Evolutionary conservation across 2,329 filamentous ascomycete species (phyloP), one percentile per base, ranked within the genome.

Genomic region (Hymenotorrendiella dingleyae): DNA sequence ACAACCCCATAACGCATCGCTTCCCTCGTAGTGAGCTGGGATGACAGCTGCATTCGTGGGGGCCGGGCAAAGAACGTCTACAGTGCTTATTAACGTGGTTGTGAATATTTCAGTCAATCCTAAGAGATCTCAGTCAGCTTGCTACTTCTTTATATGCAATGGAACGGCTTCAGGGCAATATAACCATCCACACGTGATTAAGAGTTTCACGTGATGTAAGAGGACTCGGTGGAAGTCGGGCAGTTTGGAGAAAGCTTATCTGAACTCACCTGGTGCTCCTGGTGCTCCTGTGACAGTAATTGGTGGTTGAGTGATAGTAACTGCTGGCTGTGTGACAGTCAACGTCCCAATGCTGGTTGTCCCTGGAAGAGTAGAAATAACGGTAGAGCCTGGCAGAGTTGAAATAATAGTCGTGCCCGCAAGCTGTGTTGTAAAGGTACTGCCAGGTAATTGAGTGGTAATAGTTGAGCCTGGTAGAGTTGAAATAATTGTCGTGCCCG

Each of bases 1-100:
- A 44, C 68, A 71, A 29, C 68, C 68, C 64, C 65, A 69, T 9
- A 62, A 62, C 22, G 62, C 61, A 38, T 58, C 47, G 2, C 35
- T 28, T 2, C 54, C 50, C 8, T 52, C 47, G 27, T 48, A 50
- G 47, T 59, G 55, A 24, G 55, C 55, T 9, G 23, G 42, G 7
- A 54, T 52, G 26, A 50, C 38, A 6, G 27, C 47, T 4, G 45
- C 45, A 16, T 57, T 54, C 9, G 57, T 51, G 6, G 57, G 56
- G 10, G 49, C 48, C 12, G 53, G 51, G 32, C 55, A 57, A 10
- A 43, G 43, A 9, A 49, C 16, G 22, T 42, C 20, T 7, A 45
- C 8, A 6, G 12, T 42, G 22, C 43, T 28, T 2, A 44, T 52
- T 20, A 43, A 20, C 2, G 45, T 53, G 4, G 24, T 11, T 10